Conservation (phyloP, 2,329 filamentous ascomycete genomes). For the Dactylellina sp. region DNA sequence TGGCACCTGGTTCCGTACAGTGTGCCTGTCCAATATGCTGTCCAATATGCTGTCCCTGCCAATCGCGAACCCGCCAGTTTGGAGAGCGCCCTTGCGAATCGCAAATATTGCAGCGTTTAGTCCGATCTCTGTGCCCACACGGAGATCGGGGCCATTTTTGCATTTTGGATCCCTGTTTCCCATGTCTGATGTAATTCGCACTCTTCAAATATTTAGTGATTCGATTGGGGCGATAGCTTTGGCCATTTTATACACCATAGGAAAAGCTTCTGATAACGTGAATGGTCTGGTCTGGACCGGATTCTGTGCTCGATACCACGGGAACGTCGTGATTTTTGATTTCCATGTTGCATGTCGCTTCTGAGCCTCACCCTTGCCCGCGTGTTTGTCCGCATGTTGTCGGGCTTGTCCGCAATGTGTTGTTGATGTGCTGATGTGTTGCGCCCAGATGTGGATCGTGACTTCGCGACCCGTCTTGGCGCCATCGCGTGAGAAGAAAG, state of each 20-base stretch:
- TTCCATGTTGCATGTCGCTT: too few species aligned
- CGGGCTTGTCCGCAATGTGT: background rate
- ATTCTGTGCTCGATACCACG: too few species aligned
- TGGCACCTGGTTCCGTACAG: background rate
- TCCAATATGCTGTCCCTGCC: slow-evolving; percentile 10
- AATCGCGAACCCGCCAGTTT: slow-evolving; percentile 19
- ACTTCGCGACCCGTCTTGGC: slow-evolving; percentile 37
- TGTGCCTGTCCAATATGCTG: background rate
- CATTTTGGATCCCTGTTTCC: slow-evolving; percentile 20
- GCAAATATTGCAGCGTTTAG: slow-evolving; percentile 36
- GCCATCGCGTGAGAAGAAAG: background rate
- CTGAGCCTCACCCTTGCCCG: too few species aligned
- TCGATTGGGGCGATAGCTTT: background rate
- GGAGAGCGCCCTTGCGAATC: slow-evolving; percentile 27
- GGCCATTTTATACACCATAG: background rate
- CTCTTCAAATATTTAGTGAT: background rate
- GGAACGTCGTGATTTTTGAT: too few species aligned
- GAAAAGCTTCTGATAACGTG: too few species aligned
- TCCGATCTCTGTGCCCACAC: slow-evolving; percentile 33
- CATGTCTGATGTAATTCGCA: background rate
- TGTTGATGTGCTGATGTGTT: slow-evolving; percentile 24
- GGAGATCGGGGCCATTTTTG: slow-evolving; percentile 37
- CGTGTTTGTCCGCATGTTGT: too few species aligned
- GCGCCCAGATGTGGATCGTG: slow-evolving; percentile 32
- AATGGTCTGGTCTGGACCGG: too few species aligned